phyloP scores from a whole-genome alignment of 2,329 filamentous ascomycete genomes.

The Talaromyces rugulosus region DNA sequence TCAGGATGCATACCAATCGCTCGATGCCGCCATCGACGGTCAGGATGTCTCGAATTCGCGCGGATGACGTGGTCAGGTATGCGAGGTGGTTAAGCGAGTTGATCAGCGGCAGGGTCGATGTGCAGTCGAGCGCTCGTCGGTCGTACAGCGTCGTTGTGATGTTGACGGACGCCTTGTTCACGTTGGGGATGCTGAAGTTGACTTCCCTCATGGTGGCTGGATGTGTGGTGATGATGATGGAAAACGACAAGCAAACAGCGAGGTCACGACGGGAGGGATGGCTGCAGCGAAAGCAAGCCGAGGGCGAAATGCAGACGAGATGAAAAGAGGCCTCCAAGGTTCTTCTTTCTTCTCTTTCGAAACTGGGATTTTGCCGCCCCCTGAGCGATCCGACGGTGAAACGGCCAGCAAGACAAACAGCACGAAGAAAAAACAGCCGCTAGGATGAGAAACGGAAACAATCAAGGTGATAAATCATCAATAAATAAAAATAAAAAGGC shows the following conservation, averaged over 20 bases:
- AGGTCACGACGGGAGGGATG: background rate
- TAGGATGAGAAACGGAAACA: slow-evolving; percentile 1
- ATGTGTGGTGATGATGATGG: background rate
- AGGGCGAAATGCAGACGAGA: background rate
- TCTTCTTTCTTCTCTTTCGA: background rate
- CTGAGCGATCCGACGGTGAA: background rate
- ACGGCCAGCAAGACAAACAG: background rate
- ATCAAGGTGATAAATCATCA: slow-evolving; percentile 8
- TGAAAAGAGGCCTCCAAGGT: background rate
- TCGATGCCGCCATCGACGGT: slow-evolving; percentile 99
- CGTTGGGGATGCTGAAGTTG: slow-evolving; percentile 98
- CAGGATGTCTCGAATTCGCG: slow-evolving; percentile 93
- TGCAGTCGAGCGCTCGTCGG: slow-evolving; percentile 94
- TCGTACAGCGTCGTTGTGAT: slow-evolving; percentile 99
- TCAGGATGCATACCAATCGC: slow-evolving; percentile 92
- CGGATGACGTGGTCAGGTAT: slow-evolving; percentile 96
- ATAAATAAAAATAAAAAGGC: background rate
- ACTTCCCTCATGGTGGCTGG: slow-evolving; percentile 86
- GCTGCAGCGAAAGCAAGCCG: background rate
- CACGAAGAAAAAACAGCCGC: slow-evolving; percentile 3
- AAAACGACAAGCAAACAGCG: background rate
- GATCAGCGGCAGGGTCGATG: slow-evolving; percentile 93
- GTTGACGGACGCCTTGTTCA: slow-evolving; percentile 98
- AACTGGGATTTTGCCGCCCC: background rate
- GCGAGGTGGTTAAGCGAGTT: slow-evolving; percentile 98